Evolutionary conservation across 1,284 basidiomycete species (phyloP).

Genomic region (Phylloporus sp.): DNA sequence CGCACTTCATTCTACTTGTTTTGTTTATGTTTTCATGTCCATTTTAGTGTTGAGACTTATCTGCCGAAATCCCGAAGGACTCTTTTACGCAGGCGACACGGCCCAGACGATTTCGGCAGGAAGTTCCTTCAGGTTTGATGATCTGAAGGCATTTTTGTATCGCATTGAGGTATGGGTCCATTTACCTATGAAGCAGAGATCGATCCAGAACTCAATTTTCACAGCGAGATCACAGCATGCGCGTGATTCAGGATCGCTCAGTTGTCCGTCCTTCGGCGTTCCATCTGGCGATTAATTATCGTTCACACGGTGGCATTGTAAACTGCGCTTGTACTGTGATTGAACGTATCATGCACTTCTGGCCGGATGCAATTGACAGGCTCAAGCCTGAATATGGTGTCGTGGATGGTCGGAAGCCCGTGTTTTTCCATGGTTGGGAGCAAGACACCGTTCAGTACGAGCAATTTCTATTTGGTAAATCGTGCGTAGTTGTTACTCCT

Average conservation of each 20-base stretch:
- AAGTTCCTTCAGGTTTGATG: too few relatives aligned
- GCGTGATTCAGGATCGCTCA: constrained; percentile 23
- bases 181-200: background rate
- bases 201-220: background rate
- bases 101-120: too few relatives aligned
- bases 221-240: constrained; percentile 31
- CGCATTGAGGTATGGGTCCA: too few relatives aligned
- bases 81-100: too few relatives aligned
- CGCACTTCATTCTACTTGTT: too few relatives aligned
- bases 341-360: constrained; percentile 67
- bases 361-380: constrained; percentile 71
- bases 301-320: constrained; percentile 78
- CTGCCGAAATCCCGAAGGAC: too few relatives aligned
- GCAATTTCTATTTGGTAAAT: constrained; percentile 63
- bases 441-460: constrained; percentile 60
- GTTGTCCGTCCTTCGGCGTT: constrained; percentile 55
- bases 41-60: too few relatives aligned
- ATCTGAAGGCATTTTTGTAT: too few relatives aligned
- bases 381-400: constrained; percentile 66
- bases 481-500: constrained; percentile 38
- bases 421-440: constrained; percentile 66
- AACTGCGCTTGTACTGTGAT: constrained; percentile 71
- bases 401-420: constrained; percentile 65
- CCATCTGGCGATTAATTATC: constrained; percentile 71
- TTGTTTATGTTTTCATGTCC: too few relatives aligned